Base-by-base conservation (phyloP, 805 yeast species). In the Komagataella kurtzmanii region DNA sequence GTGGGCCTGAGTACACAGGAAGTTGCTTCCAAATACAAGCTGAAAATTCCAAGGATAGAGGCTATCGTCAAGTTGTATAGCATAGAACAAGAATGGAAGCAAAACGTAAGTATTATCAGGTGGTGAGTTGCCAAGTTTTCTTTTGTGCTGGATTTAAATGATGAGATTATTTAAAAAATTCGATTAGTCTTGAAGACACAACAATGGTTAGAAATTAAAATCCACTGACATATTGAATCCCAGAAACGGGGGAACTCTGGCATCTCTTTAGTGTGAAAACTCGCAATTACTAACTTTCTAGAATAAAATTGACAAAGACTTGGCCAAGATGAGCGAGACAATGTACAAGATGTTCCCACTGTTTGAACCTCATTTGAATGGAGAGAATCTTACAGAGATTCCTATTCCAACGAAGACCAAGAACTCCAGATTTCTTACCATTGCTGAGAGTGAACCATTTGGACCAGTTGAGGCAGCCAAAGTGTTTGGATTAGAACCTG, bases 381-480 rank as follows among this genome's bases (percentile, higher is more conserved):
- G 81, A 7, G 96, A 90, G 62, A 86, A 88, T 63, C 73, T 89
- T 62, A 85, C 96, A n/a, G 97, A 91, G 72, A 87, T 90, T 72
- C 97, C 97, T 40, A 81, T 86, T 50, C 96, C 96, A 36, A 77
- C 80, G 57, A 87, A 84, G 67, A 85, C 96, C 2, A 72, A 83
- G 56, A 81, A 80, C 56, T 88, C 95, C 56, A 75, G 91, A 57
- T 90, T 90, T 72, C 68, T 88, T 63, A 85, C 95, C 10, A 83
- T 91, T 64, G 91, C 96, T 7, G 99, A 91, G 69, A 82, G 89
- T 24, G 95, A 89, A 70, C 96, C 96, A 7, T 90, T 91, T 64
- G 97, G 97, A 6, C 96, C 97, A 4, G 76, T 89, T 5, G 98
- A 93, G 63, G 97, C 99, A 12, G 97, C 99, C 49, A 72, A 80